Conservation (phyloP, 2,329 filamentous ascomycete species). For the Penicillium glabrum region DNA sequence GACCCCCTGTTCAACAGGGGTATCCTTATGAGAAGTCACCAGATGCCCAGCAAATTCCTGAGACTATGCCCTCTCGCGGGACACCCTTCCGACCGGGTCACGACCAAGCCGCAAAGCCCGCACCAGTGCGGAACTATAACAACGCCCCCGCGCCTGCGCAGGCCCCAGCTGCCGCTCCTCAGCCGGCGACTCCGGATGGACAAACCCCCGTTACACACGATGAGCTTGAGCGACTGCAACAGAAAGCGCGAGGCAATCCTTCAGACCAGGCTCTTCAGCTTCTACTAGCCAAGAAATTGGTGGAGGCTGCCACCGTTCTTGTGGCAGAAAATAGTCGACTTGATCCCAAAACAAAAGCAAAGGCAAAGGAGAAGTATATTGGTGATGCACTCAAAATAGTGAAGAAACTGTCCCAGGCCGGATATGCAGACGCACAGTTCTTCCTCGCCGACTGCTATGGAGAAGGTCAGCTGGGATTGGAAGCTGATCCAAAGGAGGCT, state of each 20-base stretch:
- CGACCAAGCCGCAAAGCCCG: slow-evolving; percentile 46
- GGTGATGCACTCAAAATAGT: slow-evolving; percentile 85
- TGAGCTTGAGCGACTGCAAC: slow-evolving; percentile 74
- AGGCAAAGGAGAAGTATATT: slow-evolving; percentile 77
- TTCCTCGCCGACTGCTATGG: slow-evolving; percentile 88
- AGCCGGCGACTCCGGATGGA: slow-evolving; percentile 9
- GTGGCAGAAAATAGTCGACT: slow-evolving; percentile 72
- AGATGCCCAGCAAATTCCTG: slow-evolving; percentile 48
- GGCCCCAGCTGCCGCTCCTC: slow-evolving; percentile 22
- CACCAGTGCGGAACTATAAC: slow-evolving; percentile 56
- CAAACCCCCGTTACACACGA: slow-evolving; percentile 67
- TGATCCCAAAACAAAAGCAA: slow-evolving; percentile 63
- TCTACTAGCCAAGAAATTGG: slow-evolving; percentile 74
- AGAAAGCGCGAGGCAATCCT: slow-evolving; percentile 68
- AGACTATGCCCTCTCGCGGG: slow-evolving; percentile 58
- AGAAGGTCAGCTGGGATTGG: slow-evolving; percentile 73
- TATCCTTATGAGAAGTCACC: slow-evolving; percentile 19
- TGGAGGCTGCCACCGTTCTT: slow-evolving; percentile 79
- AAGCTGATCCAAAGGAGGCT: slow-evolving; percentile 85
- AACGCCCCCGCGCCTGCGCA: slow-evolving; percentile 37
- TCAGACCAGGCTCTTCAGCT: slow-evolving; percentile 71
- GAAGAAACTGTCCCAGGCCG: slow-evolving; percentile 76
- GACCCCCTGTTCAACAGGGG: slow-evolving; percentile 18
- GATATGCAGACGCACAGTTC: slow-evolving; percentile 88
- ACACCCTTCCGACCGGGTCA: slow-evolving; percentile 55